phyloP scores from a whole-genome alignment of 2,329 filamentous ascomycete genomes.

The Davidsoniella virescens region DNA sequence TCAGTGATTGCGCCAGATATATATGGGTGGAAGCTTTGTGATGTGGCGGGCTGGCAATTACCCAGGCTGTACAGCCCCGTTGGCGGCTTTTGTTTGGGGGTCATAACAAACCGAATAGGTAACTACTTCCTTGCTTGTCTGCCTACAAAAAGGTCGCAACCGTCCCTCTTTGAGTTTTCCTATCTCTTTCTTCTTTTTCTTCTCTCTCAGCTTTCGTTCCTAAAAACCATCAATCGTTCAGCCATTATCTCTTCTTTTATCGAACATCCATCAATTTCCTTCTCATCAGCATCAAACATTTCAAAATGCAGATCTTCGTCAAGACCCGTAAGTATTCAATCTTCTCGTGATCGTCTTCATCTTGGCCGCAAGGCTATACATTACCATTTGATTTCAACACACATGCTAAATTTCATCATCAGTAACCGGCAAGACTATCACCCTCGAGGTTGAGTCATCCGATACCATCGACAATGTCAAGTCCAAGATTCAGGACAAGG shows the following conservation, averaged over 20 bases:
- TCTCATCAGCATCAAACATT: conserved; percentile 7
- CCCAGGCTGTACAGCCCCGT: neutral
- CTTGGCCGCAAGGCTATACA: no score
- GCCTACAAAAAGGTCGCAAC: conserved; percentile 19
- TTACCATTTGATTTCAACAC: conserved; percentile 19
- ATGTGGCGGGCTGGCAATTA: no score
- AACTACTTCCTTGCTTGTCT: conserved; percentile 15
- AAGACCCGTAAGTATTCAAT: conserved; percentile 64
- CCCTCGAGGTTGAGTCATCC: conserved; percentile 99
- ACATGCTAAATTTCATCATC: conserved; percentile 22
- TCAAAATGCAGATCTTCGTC: conserved; percentile 85
- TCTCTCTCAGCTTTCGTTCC: conserved; percentile 12
- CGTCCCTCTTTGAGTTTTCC: conserved; percentile 15
- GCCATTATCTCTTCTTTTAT: conserved; percentile 8
- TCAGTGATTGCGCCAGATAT: no score
- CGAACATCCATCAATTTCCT: conserved; percentile 7
- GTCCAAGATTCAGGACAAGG: conserved; percentile 97
- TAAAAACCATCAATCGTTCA: conserved; percentile 8
- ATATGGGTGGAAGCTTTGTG: no score
- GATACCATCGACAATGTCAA: conserved; percentile 99
- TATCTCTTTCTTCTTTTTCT: conserved; percentile 10
- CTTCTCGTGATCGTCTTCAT: neutral
- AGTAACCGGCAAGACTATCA: conserved; percentile 85
- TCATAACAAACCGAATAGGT: neutral
- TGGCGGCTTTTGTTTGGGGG: neutral